Evolutionary conservation across 129 eudicot species (phyloP), one percentile per base, ranked within the genome.

Genomic region (Flaveria robusta): DNA sequence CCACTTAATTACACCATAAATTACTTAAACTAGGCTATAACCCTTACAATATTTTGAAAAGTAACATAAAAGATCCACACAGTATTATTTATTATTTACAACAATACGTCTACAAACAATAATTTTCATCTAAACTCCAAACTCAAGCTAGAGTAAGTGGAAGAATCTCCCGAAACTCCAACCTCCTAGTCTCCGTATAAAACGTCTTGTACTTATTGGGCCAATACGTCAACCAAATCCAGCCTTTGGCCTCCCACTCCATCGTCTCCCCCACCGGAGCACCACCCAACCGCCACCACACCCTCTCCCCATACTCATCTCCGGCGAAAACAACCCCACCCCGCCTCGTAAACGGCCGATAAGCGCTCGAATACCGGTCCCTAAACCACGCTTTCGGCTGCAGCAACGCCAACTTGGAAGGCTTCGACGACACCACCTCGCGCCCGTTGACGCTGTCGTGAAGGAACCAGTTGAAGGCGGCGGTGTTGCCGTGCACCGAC

Each of bases 181-280:
- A 80, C 86, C 92, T 84, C 79, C 87, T 86, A 8, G 98, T 93
- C 69, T 93, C 96, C 9, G 86, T 85, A 65, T 86, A 90, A 65
- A 83, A 82, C 0, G 97, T 88, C 66, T 84, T 83, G 31, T 84
- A 87, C 70, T 86, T 93, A 52, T 93, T 88, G 20, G 98, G 98
- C 97, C 97, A 93, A 85, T 93, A 93, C 1, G 98, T 93, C 74
- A 90, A 76, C 92, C 97, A 91, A 85, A 93, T 88, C 83, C 88
- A 86, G 3, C 97, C 98, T 73, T 78, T 87, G 3, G 86, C 83
- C 78, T 93, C 96, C 92, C 91, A 90, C 82, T 90, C 98, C 89
- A 85, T 85, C 16, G 71, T 59, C 80, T 86, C 79, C 74, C 98
- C 98, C 43, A 81, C 7, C 27, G 88, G 87, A 7, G 86, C 77